These are phyloP conservation scores for Salix brachista DNA, from an alignment of 345 rosid species.

Conservation along the genomic window DNA sequence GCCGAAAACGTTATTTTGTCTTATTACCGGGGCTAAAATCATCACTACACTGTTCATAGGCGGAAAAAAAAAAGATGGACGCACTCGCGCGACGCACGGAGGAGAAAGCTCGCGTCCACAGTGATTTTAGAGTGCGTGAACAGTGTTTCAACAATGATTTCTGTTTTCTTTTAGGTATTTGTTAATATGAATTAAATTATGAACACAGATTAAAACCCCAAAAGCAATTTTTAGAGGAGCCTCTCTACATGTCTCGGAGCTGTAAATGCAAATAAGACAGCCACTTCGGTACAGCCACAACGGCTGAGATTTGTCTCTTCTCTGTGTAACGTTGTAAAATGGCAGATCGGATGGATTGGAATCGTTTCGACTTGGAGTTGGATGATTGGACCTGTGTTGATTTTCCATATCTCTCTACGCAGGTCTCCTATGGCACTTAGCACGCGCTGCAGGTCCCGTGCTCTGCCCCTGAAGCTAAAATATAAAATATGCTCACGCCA, in stretches of 20 bases:
- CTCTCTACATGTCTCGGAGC: neutral
- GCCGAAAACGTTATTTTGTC: too few species aligned
- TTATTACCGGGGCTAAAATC: too few species aligned
- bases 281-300: neutral
- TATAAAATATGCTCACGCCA: neutral
- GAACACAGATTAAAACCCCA: neutral
- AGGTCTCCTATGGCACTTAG: neutral
- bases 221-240: neutral
- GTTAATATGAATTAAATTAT: neutral
- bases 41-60: too few species aligned
- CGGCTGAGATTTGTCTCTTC: slow-evolving; percentile 3
- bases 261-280: neutral
- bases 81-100: too few species aligned
- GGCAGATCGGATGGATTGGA: neutral
- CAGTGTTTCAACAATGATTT: too few species aligned
- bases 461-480: neutral
- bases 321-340: neutral
- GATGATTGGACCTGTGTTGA: neutral
- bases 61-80: too few species aligned
- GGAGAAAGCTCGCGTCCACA: too few species aligned
- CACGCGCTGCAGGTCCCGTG: slow-evolving; percentile 12
- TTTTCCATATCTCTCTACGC: neutral
- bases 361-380: neutral
- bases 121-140: too few species aligned
- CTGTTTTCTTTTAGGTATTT: too few species aligned